Evolutionary conservation across 768 basidiomycete species (phyloP).

Genomic region (Leccinum disarticulatum): DNA sequence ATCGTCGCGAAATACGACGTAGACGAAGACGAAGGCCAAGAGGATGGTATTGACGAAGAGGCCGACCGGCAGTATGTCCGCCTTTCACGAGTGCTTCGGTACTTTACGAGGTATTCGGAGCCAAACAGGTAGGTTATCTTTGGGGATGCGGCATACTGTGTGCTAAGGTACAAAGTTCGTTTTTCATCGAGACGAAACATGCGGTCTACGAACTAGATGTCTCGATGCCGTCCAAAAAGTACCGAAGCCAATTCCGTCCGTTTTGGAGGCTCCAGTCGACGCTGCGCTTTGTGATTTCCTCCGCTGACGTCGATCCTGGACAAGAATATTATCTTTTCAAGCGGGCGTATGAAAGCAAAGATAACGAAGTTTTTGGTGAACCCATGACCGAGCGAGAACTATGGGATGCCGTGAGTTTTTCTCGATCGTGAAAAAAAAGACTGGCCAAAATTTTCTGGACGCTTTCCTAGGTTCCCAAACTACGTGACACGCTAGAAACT

Average conservation of each 20-base stretch:
- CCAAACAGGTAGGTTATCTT: constrained; percentile 47
- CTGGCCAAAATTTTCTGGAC: neutral
- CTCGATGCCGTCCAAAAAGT: constrained; percentile 42
- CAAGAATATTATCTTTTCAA: constrained; percentile 38
- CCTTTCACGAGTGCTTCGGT: constrained; percentile 47
- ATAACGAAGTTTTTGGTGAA: constrained; percentile 16
- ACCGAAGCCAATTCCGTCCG: constrained; percentile 39
- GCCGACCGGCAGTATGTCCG: constrained; percentile 41
- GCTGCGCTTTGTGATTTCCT: constrained; percentile 47
- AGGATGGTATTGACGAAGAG: constrained; percentile 43
- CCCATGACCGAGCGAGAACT: constrained; percentile 25
- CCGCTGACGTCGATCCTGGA: constrained; percentile 23
- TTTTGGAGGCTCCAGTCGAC: constrained; percentile 55
- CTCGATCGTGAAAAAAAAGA: neutral
- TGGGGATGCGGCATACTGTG: constrained; percentile 2
- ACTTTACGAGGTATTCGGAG: constrained; percentile 50
- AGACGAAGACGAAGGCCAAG: constrained; percentile 65
- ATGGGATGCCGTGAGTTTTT: constrained; percentile 27
- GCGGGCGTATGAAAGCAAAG: constrained; percentile 23
- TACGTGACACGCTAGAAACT: constrained; percentile 23
- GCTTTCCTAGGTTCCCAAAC: constrained; percentile 19
- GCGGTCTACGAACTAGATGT: constrained; percentile 61
- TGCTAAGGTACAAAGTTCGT: constrained; percentile 41
- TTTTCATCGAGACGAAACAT: constrained; percentile 63
- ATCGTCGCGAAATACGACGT: constrained; percentile 45